Base-by-base conservation (phyloP, 352 stramenopile genomes). In the Phytophthora rubi region DNA sequence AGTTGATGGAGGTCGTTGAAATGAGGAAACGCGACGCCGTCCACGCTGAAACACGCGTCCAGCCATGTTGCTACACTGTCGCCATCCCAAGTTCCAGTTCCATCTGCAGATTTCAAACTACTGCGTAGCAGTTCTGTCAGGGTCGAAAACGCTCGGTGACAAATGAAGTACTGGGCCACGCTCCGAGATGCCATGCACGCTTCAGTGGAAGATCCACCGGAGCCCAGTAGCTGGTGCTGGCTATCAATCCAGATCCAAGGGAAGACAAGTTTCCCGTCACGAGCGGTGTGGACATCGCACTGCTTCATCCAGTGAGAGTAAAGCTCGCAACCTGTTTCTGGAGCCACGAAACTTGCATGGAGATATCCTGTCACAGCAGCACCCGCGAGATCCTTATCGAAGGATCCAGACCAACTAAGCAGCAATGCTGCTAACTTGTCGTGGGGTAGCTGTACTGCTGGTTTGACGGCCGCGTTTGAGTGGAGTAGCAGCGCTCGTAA, bases 221-320 rank as follows among this genome's bases (percentile, higher is more conserved):
- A 15, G 3, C 47, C 53, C 47, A 68, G 54, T 2, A 77, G 55
- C 2, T 58, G 59, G 9, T 70, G 42, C 9, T 68, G 61, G 16
- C 65, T 80, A 42, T 91, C 82, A 5, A 89, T 13, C 85, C 85
- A 91, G 18, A 86, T 59, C 68, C 78, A 87, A 4, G 83, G 73
- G 15, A 82, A 45, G 1, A 78, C 15, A 2, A 76, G 33, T 39
- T 74, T 48, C 8, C 47, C 49, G 23, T 80, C 74, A 13, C 47
- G 47, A 52, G 82, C 71, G 0, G 68, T 68, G 35, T 80, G 63
- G 0, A 93, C 80, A 58, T 91, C 83, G 13, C 77, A 83, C 4
- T 71, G 68, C 21, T 83, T 57, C 47, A 77, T 65, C 83, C 83
- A 93, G 26, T 70, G 23, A 21, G 70, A 64, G 35, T 76, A 70